Evolutionary conservation across 345 rosid species (phyloP).

Genomic region (Carallia brachiata): DNA sequence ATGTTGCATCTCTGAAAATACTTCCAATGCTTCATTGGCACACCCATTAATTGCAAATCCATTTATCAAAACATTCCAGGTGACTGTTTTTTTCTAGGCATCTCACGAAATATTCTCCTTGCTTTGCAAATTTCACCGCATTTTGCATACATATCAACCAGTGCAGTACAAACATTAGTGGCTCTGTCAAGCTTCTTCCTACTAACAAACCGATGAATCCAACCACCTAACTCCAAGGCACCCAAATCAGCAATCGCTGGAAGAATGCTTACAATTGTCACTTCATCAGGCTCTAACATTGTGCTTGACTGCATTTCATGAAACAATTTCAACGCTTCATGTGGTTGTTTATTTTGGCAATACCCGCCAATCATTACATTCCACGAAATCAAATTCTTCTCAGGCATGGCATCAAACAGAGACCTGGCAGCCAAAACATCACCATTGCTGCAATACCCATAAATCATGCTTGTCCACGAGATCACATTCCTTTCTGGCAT

Average conservation of each 20-base stretch:
- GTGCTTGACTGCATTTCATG: conserved; percentile 53
- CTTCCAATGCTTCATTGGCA: conserved; percentile 54
- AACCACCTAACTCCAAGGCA: conserved; percentile 60
- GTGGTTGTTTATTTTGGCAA: conserved; percentile 62
- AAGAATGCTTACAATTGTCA: conserved; percentile 60
- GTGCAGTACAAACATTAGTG: conserved; percentile 57
- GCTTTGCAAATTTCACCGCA: conserved; percentile 66
- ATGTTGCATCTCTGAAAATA: conserved; percentile 44
- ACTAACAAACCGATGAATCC: conserved; percentile 51
- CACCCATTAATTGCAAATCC: conserved; percentile 72
- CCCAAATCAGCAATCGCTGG: conserved; percentile 80
- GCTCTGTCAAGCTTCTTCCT: conserved; percentile 52
- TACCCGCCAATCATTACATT: conserved; percentile 76
- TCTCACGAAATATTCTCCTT: conserved; percentile 41
- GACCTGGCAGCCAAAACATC: conserved; percentile 50
- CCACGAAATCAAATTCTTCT: conserved; percentile 67
- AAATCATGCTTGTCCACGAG: conserved; percentile 74
- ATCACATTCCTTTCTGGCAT: conserved; percentile 55
- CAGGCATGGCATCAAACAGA: conserved; percentile 69
- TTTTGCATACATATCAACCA: conserved; percentile 81
- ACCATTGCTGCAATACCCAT: conserved; percentile 56
- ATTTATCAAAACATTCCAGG: conserved; percentile 79
- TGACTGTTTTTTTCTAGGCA: conserved; percentile 42
- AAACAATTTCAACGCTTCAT: conserved; percentile 64
- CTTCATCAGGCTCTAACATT: conserved; percentile 56